A percentile compares a stretch with the other conserved stretches of the same genome.
These are phyloP conservation scores for Naganishia albida DNA, from an alignment of 1,284 basidiomycete genomes.

Conservation along the genomic window DNA sequence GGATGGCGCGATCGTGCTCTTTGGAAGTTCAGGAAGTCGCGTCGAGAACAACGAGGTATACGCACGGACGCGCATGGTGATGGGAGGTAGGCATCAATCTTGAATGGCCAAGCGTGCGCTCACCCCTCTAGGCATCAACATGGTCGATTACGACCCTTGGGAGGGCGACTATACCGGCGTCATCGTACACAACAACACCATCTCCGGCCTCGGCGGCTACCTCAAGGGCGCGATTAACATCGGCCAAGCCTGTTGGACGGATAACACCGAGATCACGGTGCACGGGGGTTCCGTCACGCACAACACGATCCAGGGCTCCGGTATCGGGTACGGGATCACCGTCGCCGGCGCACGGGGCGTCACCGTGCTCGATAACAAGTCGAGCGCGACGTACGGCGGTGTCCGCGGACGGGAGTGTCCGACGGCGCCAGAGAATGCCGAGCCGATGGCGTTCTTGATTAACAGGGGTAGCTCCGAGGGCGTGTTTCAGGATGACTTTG, in stretches of 20 bases:
- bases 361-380: slow-evolving; percentile 47
- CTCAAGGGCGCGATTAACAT: slow-evolving; percentile 54
- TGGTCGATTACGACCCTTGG: slow-evolving; percentile 55
- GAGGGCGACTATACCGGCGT: slow-evolving; percentile 51
- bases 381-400: slow-evolving; percentile 46
- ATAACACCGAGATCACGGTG: slow-evolving; percentile 52
- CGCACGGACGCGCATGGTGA: slow-evolving; percentile 49
- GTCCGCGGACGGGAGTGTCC: slow-evolving; percentile 49
- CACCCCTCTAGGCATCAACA: slow-evolving; percentile 47
- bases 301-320: slow-evolving; percentile 48
- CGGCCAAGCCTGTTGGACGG: slow-evolving; percentile 53
- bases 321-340: slow-evolving; percentile 54
- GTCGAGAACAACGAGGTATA: slow-evolving; percentile 50
- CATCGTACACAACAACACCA: slow-evolving; percentile 49
- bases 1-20: slow-evolving; percentile 54
- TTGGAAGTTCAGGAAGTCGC: slow-evolving; percentile 50
- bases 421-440: slow-evolving; percentile 49
- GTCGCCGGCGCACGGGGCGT: slow-evolving; percentile 51
- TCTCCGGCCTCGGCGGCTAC: slow-evolving; percentile 50
- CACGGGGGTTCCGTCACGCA: slow-evolving; percentile 48
- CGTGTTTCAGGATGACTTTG: slow-evolving; percentile 51
- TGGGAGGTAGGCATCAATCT: slow-evolving; percentile 50
- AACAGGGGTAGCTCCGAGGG: slow-evolving; percentile 50
- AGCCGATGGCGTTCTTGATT: slow-evolving; percentile 51
- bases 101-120: too few relatives aligned